phyloP scores from a whole-genome alignment of 1,284 basidiomycete genomes.

The Moesziomyces antarcticus region DNA sequence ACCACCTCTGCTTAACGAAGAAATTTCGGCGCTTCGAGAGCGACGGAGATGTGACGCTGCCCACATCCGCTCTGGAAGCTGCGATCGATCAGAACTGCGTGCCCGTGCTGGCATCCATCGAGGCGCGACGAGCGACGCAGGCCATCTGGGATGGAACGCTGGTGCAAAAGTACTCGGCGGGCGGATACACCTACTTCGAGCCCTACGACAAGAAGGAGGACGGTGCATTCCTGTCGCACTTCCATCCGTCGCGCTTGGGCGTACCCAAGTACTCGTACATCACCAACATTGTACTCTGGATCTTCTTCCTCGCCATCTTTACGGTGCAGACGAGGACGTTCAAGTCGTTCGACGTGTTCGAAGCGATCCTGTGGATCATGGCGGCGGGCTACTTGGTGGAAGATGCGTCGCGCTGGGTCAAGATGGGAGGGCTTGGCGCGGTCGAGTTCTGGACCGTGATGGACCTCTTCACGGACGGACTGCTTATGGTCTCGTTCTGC shows the following conservation, averaged over 20 bases:
- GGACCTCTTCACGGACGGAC: constrained; percentile 51
- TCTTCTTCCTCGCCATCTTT: constrained; percentile 56
- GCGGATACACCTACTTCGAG: constrained; percentile 51
- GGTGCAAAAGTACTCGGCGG: constrained; percentile 40
- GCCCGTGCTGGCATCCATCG: constrained; percentile 44
- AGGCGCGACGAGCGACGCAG: constrained; percentile 43
- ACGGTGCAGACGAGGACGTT: constrained; percentile 51
- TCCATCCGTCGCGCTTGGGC: constrained; percentile 50
- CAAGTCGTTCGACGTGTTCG: constrained; percentile 47
- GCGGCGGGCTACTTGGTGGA: constrained; percentile 58
- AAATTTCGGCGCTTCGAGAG: constrained; percentile 50
- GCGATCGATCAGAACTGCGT: constrained; percentile 59
- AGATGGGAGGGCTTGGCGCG: constrained; percentile 56
- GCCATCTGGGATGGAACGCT: constrained; percentile 57
- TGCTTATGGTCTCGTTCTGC: constrained; percentile 48
- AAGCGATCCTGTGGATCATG: constrained; percentile 54
- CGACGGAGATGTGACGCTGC: constrained; percentile 47
- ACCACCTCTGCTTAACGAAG: constrained; percentile 51
- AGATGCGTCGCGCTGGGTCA: constrained; percentile 55
- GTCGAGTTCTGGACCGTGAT: constrained; percentile 59
- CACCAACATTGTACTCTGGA: constrained; percentile 53
- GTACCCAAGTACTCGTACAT: constrained; percentile 57
- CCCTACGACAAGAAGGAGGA: constrained; percentile 46
- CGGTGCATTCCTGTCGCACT: constrained; percentile 51
- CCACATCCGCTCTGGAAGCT: constrained; percentile 54